These are phyloP conservation scores for Ophiosphaerella narmari DNA, from an alignment of 2,329 filamentous ascomycete species.

Conservation along the genomic window DNA sequence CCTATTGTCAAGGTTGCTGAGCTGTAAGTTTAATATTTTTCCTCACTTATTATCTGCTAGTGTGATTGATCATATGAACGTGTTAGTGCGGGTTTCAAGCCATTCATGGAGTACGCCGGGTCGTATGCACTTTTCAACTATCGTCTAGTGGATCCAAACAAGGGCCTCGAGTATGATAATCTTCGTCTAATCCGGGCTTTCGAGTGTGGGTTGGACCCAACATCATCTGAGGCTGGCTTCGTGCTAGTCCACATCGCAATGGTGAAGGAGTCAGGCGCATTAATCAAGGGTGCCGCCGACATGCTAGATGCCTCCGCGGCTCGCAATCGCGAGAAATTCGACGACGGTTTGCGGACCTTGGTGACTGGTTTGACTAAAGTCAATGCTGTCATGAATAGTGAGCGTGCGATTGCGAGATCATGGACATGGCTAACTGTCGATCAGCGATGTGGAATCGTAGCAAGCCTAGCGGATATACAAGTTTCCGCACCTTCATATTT, in stretches of 20 bases:
- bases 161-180: constrained; percentile 62
- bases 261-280: constrained; percentile 80
- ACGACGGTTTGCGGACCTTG: constrained; percentile 56
- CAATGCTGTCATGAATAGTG: constrained; percentile 78
- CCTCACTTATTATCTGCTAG: neutral
- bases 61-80: constrained; percentile 23
- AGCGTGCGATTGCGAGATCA: constrained; percentile 22
- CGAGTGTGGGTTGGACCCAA: constrained; percentile 83
- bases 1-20: constrained; percentile 84
- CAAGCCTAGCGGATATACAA: constrained; percentile 80
- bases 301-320: constrained; percentile 61
- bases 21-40: constrained; percentile 66
- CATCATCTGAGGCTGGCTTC: constrained; percentile 90
- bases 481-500: constrained; percentile 95
- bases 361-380: constrained; percentile 69
- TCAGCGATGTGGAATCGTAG: constrained; percentile 87
- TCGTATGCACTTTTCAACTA: constrained; percentile 69
- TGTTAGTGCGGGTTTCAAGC: constrained; percentile 72
- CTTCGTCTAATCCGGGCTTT: constrained; percentile 88
- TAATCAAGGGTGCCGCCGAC: constrained; percentile 73
- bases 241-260: constrained; percentile 96
- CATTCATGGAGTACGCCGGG: constrained; percentile 85
- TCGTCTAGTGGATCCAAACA: constrained; percentile 59
- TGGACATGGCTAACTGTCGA: constrained; percentile 6
- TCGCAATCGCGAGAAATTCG: constrained; percentile 61